Conservation (phyloP, 1,139 yeast species). For the Yamadazyma songkhlaensis region DNA sequence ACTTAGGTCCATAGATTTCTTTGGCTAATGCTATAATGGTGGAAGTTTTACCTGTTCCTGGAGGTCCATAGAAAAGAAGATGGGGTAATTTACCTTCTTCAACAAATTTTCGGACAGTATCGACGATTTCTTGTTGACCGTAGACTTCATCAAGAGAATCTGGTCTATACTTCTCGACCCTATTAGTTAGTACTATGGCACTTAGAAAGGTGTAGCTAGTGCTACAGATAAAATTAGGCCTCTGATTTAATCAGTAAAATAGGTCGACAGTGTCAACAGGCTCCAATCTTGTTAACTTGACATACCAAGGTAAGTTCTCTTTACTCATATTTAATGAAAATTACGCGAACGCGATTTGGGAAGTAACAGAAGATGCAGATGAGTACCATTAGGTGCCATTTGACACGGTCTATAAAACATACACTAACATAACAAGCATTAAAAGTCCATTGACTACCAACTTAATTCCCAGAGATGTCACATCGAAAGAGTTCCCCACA, state of each 20-base stretch:
- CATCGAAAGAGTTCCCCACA: slow-evolving; percentile 29
- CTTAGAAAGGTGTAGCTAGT: too few species aligned
- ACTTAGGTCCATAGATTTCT: slow-evolving; percentile 86
- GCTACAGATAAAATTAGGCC: too few species aligned
- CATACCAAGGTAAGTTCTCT: slow-evolving; percentile 12
- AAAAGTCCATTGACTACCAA: not conserved
- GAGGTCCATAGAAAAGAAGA: slow-evolving; percentile 91
- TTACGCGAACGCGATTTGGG: not conserved
- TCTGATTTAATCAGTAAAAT: too few species aligned
- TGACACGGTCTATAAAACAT: slow-evolving; percentile 1
- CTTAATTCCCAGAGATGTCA: slow-evolving; percentile 6
- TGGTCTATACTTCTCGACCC: slow-evolving; percentile 98
- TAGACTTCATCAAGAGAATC: slow-evolving; percentile 76
- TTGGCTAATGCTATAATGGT: slow-evolving; percentile 87
- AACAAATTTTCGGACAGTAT: slow-evolving; percentile 79
- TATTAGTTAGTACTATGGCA: too few species aligned
- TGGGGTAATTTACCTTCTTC: slow-evolving; percentile 85
- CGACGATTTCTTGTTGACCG: slow-evolving; percentile 86
- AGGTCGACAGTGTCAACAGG: too few species aligned
- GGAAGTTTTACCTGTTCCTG: slow-evolving; percentile 97
- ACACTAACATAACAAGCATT: slow-evolving; percentile 5
- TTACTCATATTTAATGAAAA: slow-evolving; percentile 5
- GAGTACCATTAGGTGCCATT: too few species aligned
- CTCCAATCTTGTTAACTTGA: too few species aligned
- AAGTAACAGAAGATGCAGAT: too few species aligned